A percentile compares a stretch with the other conserved stretches of the same genome.
phyloP scores from a whole-genome alignment of 352 stramenopile species.

The Thalassiosira exigua region DNA sequence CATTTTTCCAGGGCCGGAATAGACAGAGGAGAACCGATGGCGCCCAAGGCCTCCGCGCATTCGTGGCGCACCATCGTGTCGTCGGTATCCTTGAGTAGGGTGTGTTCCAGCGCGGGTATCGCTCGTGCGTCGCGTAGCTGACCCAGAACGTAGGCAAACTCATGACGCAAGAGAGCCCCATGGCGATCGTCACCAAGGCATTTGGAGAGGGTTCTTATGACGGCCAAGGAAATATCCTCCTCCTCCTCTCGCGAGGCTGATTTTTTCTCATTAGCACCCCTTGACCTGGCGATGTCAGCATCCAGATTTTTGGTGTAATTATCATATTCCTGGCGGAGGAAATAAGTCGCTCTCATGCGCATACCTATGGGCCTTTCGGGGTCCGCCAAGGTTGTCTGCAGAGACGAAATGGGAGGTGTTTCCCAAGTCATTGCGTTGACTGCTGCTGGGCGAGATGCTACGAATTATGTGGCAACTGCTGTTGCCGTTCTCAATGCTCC shows the following conservation, averaged over 20 bases:
- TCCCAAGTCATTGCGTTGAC: slow-evolving; percentile 34
- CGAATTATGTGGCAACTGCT: too few relatives aligned
- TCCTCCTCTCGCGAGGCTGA: slow-evolving; percentile 21
- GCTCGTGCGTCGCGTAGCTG: slow-evolving; percentile 73
- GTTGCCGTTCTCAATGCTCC: too few relatives aligned
- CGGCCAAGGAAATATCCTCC: slow-evolving; percentile 35
- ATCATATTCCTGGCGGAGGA: slow-evolving; percentile 71
- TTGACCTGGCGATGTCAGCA: not conserved
- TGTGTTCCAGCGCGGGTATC: slow-evolving; percentile 64
- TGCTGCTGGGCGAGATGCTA: not conserved
- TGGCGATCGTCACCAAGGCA: slow-evolving; percentile 60
- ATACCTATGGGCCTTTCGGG: slow-evolving; percentile 76
- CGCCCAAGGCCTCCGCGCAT: slow-evolving; percentile 95
- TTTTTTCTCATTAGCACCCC: slow-evolving; percentile 27
- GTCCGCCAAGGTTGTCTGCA: slow-evolving; percentile 65
- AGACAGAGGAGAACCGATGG: slow-evolving; percentile 90
- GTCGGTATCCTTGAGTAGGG: slow-evolving; percentile 67
- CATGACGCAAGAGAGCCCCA: slow-evolving; percentile 79
- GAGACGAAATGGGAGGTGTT: slow-evolving; percentile 61
- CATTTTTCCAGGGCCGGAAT: slow-evolving; percentile 90
- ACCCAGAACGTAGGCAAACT: slow-evolving; percentile 85
- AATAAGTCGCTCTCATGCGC: slow-evolving; percentile 84
- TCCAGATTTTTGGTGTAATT: slow-evolving; percentile 51
- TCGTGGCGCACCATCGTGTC: slow-evolving; percentile 86
- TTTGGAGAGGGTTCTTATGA: slow-evolving; percentile 64